Evolutionary conservation across 352 stramenopile genomes (phyloP).

Genomic region (Phytophthora tentaculata): DNA sequence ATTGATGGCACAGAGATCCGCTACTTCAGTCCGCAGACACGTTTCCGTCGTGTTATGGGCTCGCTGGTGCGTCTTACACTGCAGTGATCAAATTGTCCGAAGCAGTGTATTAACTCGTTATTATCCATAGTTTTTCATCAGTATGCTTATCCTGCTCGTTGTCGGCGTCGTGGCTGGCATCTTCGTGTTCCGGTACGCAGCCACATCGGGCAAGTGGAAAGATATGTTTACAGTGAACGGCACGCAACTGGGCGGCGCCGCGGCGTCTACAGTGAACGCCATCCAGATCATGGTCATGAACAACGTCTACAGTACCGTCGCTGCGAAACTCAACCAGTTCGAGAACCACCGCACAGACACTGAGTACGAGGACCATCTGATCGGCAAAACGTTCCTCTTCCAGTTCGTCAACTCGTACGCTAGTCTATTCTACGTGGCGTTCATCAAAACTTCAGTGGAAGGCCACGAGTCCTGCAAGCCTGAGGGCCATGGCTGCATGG

Average conservation of each 20-base stretch:
- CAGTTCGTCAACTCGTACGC: constrained; percentile 89
- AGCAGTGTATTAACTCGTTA: not conserved
- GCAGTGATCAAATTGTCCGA: not conserved
- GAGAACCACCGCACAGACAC: constrained; percentile 98
- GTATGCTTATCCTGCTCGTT: constrained; percentile 74
- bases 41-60: constrained; percentile 71
- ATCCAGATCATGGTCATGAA: constrained; percentile 87
- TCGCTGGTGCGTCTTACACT: constrained; percentile 51
- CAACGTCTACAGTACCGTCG: constrained; percentile 70
- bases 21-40: constrained; percentile 75
- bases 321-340: constrained; percentile 69
- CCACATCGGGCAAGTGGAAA: constrained; percentile 57
- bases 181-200: constrained; percentile 74
- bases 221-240: constrained; percentile 65
- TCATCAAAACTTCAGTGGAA: constrained; percentile 75
- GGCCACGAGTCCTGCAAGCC: constrained; percentile 51
- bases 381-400: constrained; percentile 85
- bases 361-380: constrained; percentile 94
- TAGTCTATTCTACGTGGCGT: constrained; percentile 86
- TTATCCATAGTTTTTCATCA: constrained; percentile 60
- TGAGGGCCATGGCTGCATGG: constrained; percentile 65
- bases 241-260: constrained; percentile 49
- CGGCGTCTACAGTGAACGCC: constrained; percentile 79
- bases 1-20: constrained; percentile 77
- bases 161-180: constrained; percentile 72